Percentiles rank a stretch among this genome's conserved stretches.
Evolutionary conservation across 257 asterid species (phyloP).

Genomic region (Solanum boliviense): DNA sequence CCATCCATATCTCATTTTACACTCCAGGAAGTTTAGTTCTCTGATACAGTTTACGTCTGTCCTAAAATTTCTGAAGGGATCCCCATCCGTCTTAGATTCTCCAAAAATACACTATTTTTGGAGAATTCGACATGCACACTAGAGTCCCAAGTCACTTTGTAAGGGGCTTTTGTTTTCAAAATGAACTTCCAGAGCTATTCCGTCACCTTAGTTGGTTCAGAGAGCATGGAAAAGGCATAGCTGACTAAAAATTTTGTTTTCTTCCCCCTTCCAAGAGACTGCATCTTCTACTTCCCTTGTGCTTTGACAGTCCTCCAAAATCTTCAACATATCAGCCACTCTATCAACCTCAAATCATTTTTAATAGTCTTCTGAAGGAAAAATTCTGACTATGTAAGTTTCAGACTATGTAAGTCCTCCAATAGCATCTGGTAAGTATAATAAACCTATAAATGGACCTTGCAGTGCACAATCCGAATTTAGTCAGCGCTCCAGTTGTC

Average conservation of each 20-base stretch:
- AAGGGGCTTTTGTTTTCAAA: neutral
- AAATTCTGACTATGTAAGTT: neutral
- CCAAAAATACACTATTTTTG: neutral
- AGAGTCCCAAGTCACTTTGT: neutral
- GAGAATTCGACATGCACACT: neutral
- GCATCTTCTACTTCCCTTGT: neutral
- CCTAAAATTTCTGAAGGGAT: neutral
- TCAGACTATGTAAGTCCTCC: neutral
- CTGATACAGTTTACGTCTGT: neutral
- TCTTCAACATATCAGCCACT: neutral
- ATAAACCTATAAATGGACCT: neutral
- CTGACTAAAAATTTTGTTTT: neutral
- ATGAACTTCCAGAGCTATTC: neutral
- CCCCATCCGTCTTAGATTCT: neutral
- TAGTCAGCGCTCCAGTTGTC: too few species aligned
- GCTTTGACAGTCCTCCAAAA: neutral
- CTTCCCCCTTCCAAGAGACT: neutral
- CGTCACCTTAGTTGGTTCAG: neutral
- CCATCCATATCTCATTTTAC: neutral
- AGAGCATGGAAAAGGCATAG: neutral
- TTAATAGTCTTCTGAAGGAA: neutral
- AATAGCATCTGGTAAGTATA: neutral
- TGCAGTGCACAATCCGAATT: too few species aligned
- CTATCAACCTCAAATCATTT: neutral
- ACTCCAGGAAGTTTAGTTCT: neutral